Evolutionary conservation across 2,329 filamentous ascomycete genomes (phyloP), one percentile per base, ranked within the genome.

Genomic region (Colletotrichum noveboracense): DNA sequence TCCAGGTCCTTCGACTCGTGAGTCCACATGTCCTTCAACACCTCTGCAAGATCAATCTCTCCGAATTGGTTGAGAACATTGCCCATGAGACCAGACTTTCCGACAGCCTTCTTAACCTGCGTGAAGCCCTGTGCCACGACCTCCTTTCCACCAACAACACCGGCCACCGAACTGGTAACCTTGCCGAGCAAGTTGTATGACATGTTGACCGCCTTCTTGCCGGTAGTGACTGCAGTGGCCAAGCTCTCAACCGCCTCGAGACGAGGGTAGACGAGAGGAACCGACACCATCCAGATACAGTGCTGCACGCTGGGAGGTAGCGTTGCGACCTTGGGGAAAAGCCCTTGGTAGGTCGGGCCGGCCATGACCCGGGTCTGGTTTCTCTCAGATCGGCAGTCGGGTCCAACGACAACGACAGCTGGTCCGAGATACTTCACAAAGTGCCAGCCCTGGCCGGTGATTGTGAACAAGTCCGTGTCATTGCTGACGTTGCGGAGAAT

Each of bases 1-100:
- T 99, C 97, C 55, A 99, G 92, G 80, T 99, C 97, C 90, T 98
- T 99, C 68, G 94, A 96, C 67, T 98, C 96, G 82, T 99, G 97
- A 26, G 97, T 99, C 97, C 97, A 99, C 89, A 98, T 94, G 83
- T 99, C 97, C 82, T 96, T 93, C 74, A 98, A 87, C 82, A 98
- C 97, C 85, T 99, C 97, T 69, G 97, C 92, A 66, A 98, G 92
- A 81, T 98, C 97, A 76, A 99, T 93, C 79, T 98, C 97, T 70
- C 97, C 97, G 83, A 99, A 99, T 43, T 97, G 96, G 86, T 96
- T 98, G 65, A 99, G 88, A 52, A 98, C 96, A 74, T 95, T 94
- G 77, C 96, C 96, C 96, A 99, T 98, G 67, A 99, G 88, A 3
- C 97, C 97, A 2, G 93, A 94, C 85, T 99, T 99, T 65, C 97